These are phyloP conservation scores for Forsythia suspensa DNA, from an alignment of 257 asterid species.

Conservation along the genomic window DNA sequence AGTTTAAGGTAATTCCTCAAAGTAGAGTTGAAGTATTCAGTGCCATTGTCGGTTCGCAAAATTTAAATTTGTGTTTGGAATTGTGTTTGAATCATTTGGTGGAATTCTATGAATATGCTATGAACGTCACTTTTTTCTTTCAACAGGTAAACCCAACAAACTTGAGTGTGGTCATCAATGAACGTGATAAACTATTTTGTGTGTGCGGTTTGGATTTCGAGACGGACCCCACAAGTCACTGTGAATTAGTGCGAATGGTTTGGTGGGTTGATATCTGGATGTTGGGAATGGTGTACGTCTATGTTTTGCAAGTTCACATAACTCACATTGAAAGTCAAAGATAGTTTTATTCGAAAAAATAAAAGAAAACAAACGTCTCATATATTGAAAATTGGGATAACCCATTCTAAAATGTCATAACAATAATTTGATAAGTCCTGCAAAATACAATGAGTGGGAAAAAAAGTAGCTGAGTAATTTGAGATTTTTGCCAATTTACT, in stretches of 20 bases:
- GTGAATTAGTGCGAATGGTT: not conserved
- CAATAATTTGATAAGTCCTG: not conserved
- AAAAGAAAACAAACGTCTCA: not conserved
- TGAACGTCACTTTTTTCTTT: too few relatives aligned
- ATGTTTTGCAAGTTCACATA: slow-evolving; percentile 1
- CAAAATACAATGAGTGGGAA: not conserved
- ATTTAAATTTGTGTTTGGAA: not conserved
- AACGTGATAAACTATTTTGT: not conserved
- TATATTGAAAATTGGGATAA: not conserved
- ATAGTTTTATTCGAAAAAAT: not conserved
- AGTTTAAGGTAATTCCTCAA: not conserved
- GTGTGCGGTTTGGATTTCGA: too few relatives aligned
- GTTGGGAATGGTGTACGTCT: not conserved
- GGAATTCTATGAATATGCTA: too few relatives aligned
- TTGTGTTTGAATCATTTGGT: not conserved
- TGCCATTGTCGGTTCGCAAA: not conserved
- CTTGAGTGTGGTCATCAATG: not conserved
- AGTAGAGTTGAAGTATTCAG: not conserved
- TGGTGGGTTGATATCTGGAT: not conserved
- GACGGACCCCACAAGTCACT: not conserved
- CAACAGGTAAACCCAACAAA: not conserved
- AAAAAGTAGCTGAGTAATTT: not conserved
- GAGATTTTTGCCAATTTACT: not conserved
- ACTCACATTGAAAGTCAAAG: not conserved
- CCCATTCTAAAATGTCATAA: not conserved